Evolutionary conservation across 352 stramenopile species (phyloP), one percentile per base, ranked within the genome.

Genomic region (Bremia lactucae): DNA sequence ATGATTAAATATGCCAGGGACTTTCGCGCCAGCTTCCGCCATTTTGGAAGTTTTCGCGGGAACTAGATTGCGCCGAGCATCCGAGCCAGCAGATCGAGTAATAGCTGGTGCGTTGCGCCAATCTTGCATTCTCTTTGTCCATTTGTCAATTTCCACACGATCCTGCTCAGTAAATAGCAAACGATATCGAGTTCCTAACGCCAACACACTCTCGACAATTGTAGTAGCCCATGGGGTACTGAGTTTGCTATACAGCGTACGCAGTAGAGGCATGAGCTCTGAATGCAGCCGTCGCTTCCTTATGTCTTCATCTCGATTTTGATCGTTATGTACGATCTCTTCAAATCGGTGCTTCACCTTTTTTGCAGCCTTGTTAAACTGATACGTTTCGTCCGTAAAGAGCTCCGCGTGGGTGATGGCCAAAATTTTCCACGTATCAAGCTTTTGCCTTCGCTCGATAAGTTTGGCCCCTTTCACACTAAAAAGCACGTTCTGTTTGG

Each of bases 331-430:
- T 13, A 58, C 42, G n/a, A 69, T 36, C 0, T 47, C 36, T 21
- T 84, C 71, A 8, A 85, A 59, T 2, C 70, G 64, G n/a, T 49
- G 38, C 42, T 76, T 68, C 5, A 86, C 66, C 9, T 59, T 51
- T 41, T 87, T 87, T 4, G 66, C 62, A 10, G 74, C 71, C 34
- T 81, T 82, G 19, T 59, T 73, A 48, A 90, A 90, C 54, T 83
- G 51, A 36, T 83, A 90, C 41, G 77, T 83, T 48, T 90, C 77
- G 48, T 90, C 77, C 5, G 74, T 90, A 46, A 83, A 81, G 7
- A 90, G 65, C 40, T 84, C 65, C 8, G 56, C 49, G 41, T 86
- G 72, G 1, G 72, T 82, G 46, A 87, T 42, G 2, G 59, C 64
- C 16, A 80, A 26, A 25, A 87, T 58, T 44, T 65, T 62, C 77